Percentiles rank a stretch among this genome's conserved stretches.
phyloP scores from a whole-genome alignment of 2,329 filamentous ascomycete species.

The Fonsecaea erecta region DNA sequence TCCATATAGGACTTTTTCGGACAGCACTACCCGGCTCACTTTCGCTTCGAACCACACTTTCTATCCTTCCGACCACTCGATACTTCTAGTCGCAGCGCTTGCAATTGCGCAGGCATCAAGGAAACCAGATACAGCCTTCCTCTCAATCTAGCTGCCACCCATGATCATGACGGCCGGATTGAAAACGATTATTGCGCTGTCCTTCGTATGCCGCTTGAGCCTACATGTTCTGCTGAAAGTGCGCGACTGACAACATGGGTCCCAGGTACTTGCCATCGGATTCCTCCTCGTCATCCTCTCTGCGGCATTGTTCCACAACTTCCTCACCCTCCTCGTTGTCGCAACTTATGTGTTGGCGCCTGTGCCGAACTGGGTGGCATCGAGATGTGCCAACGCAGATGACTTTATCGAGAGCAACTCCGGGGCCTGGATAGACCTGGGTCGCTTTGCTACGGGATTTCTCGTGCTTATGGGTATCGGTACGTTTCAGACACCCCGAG shows the following conservation, averaged over 20 bases:
- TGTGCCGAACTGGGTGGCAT: conserved; percentile 94
- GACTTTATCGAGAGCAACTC: conserved; percentile 90
- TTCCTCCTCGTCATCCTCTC: conserved; percentile 99
- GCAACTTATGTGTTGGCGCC: conserved; percentile 93
- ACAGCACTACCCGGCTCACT: neutral
- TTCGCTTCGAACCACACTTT: neutral
- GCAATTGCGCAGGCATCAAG: conserved; percentile 6
- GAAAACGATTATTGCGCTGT: conserved; percentile 98
- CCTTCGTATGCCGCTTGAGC: conserved; percentile 70
- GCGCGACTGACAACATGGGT: conserved; percentile 24
- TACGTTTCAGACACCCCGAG: conserved; percentile 56
- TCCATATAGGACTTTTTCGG: neutral
- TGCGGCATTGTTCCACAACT: conserved; percentile 91
- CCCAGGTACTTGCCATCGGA: conserved; percentile 86
- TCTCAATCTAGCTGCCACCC: conserved; percentile 16
- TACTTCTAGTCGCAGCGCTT: neutral
- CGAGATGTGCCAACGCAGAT: conserved; percentile 85
- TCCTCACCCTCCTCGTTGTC: conserved; percentile 93
- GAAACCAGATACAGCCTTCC: conserved; percentile 2
- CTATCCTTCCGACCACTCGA: neutral
- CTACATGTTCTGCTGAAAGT: neutral
- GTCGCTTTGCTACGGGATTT: conserved; percentile 92
- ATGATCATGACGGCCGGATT: conserved; percentile 75
- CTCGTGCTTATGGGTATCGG: conserved; percentile 97
- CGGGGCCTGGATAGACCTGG: conserved; percentile 86